Evolutionary conservation across 75 land plant species (phyloP).

Genomic region (Cryptomeria japonica): DNA sequence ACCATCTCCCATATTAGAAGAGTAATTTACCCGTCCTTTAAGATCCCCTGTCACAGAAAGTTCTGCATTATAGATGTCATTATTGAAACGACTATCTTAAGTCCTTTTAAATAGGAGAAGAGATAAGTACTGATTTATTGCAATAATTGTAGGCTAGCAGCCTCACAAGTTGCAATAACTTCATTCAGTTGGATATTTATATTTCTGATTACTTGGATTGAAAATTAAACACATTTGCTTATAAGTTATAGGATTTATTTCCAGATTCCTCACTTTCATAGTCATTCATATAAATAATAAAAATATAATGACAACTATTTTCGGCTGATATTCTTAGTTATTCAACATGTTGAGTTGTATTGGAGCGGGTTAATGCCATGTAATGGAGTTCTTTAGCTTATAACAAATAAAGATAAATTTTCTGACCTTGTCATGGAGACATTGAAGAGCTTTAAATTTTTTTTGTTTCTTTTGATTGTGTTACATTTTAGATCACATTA

Average conservation of each 20-base stretch:
- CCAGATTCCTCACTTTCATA: neutral
- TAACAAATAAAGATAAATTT: neutral
- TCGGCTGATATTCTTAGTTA: neutral
- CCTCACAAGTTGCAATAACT: no score
- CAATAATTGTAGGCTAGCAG: no score
- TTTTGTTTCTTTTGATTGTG: neutral
- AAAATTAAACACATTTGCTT: neutral
- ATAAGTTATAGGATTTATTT: neutral
- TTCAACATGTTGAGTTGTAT: neutral
- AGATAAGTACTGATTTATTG: no score
- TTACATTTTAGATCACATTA: neutral
- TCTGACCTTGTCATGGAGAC: neutral
- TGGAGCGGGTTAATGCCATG: neutral
- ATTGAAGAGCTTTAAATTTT: no score
- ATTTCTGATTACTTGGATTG: no score
- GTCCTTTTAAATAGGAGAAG: no score
- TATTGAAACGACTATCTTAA: no score
- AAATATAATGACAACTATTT: neutral
- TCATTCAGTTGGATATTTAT: neutral
- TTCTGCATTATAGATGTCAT: no score
- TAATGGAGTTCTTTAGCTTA: neutral
- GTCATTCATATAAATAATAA: neutral
- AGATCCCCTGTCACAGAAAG: no score
- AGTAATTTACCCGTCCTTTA: no score
- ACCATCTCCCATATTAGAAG: no score